phyloP scores from a whole-genome alignment of 2,329 filamentous ascomycete species.

The Herpotrichia juniperi region DNA sequence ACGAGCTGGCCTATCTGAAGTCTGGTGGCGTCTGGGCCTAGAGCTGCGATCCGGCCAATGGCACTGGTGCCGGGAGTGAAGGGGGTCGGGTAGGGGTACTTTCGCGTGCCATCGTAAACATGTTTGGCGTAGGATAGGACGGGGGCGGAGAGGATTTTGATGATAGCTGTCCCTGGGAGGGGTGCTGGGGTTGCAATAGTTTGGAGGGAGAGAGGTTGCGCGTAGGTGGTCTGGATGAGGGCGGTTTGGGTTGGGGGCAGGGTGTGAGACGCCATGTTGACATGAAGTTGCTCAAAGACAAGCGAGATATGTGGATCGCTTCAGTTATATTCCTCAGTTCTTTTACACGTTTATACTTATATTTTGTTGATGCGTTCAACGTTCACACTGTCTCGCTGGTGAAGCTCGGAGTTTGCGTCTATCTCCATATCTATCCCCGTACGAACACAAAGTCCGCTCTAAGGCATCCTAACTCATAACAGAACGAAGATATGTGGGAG shows the following conservation, averaged over 20 bases:
- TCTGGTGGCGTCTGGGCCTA: conserved; percentile 45
- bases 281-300: not conserved
- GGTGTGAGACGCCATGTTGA: not conserved
- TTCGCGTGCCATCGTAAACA: conserved; percentile 48
- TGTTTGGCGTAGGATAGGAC: conserved; percentile 51
- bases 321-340: not conserved
- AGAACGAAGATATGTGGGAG: too few species aligned
- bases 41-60: conserved; percentile 45
- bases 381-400: too few species aligned
- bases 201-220: conserved; percentile 34
- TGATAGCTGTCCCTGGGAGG: conserved; percentile 46
- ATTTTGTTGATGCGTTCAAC: not conserved
- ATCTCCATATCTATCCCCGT: too few species aligned
- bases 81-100: conserved; percentile 42
- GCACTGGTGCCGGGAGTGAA: conserved; percentile 42
- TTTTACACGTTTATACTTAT: not conserved
- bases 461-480: too few species aligned
- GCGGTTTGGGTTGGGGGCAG: conserved; percentile 25
- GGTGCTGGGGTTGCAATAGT: conserved; percentile 40
- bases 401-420: too few species aligned
- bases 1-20: conserved; percentile 50
- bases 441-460: too few species aligned
- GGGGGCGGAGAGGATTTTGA: conserved; percentile 46
- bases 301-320: too few species aligned
- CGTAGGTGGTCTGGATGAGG: conserved; percentile 32